A percentile compares a stretch with the other conserved stretches of the same genome.
phyloP scores from a whole-genome alignment of 805 yeast species.

The Pichia eremophila region DNA sequence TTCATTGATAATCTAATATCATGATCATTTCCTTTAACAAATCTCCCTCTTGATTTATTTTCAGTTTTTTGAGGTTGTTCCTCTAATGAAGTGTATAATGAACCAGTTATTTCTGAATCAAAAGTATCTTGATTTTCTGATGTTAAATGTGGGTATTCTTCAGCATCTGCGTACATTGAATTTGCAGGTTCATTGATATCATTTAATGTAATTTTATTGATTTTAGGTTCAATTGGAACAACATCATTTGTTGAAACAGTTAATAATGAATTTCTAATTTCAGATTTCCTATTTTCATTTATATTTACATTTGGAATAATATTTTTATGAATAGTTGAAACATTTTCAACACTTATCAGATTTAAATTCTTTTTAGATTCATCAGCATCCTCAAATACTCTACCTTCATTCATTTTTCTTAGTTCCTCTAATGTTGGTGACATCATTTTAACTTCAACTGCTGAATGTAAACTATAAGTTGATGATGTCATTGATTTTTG shows the following conservation, averaged over 20 bases:
- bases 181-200: neutral
- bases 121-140: constrained; percentile 6
- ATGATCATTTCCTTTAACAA: neutral
- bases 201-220: neutral
- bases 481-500: constrained; percentile 19
- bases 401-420: constrained; percentile 9
- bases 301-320: constrained; percentile 18
- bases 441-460: constrained; percentile 21
- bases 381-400: constrained; percentile 25
- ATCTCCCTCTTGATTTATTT: neutral
- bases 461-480: constrained; percentile 24
- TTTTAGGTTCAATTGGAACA: neutral
- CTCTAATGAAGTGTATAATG: constrained; percentile 4
- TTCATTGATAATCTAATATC: neutral
- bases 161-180: constrained; percentile 24
- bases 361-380: constrained; percentile 5
- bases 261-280: constrained; percentile 20
- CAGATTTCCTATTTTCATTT: constrained; percentile 9
- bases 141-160: constrained; percentile 11
- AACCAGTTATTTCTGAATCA: constrained; percentile 5
- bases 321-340: constrained; percentile 21
- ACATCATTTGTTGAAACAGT: constrained; percentile 18
- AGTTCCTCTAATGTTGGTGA: constrained; percentile 18
- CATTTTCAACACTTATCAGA: constrained; percentile 4
- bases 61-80: neutral